Conservation (phyloP, 768 basidiomycete species). For the Termitomyces sp. region DNA sequence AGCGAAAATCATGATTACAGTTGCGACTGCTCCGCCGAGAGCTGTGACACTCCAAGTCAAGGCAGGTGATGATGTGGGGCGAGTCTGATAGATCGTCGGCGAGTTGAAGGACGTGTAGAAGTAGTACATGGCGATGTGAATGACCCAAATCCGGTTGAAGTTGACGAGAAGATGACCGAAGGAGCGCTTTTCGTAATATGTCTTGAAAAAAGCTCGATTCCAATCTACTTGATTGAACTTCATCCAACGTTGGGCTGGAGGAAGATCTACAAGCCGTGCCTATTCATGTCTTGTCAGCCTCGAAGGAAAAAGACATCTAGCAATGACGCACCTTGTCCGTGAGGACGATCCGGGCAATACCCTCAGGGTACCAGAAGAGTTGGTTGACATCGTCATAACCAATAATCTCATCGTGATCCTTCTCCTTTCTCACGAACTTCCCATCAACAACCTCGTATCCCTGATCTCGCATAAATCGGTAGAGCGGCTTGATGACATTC, state of each 20-base stretch:
- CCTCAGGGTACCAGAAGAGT: conserved; percentile 99
- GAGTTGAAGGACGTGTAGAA: conserved; percentile 96
- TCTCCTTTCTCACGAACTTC: conserved; percentile 90
- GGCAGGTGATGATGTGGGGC: conserved; percentile 62
- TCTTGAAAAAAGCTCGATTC: conserved; percentile 97
- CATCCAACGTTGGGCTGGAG: conserved; percentile 93
- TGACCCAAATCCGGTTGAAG: conserved; percentile 99
- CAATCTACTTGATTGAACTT: conserved; percentile 96
- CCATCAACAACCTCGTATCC: conserved; percentile 96
- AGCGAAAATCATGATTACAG: conserved; percentile 92
- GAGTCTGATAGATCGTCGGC: conserved; percentile 73
- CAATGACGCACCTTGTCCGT: conserved; percentile 70
- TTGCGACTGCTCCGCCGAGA: conserved; percentile 94
- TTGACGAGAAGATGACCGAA: conserved; percentile 97
- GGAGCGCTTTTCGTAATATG: conserved; percentile 96
- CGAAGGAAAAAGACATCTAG: conserved; percentile 2
- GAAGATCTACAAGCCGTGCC: conserved; percentile 88
- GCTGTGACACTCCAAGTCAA: conserved; percentile 93
- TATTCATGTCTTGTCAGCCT: conserved; percentile 27
- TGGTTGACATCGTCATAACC: conserved; percentile 99
- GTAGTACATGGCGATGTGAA: conserved; percentile 93
- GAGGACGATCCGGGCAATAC: conserved; percentile 88
- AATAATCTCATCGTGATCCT: conserved; percentile 91
- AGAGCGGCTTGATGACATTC: conserved; percentile 88
- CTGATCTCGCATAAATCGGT: conserved; percentile 95